phyloP scores from a whole-genome alignment of 768 basidiomycete species.

The Termitomyces sp. region DNA sequence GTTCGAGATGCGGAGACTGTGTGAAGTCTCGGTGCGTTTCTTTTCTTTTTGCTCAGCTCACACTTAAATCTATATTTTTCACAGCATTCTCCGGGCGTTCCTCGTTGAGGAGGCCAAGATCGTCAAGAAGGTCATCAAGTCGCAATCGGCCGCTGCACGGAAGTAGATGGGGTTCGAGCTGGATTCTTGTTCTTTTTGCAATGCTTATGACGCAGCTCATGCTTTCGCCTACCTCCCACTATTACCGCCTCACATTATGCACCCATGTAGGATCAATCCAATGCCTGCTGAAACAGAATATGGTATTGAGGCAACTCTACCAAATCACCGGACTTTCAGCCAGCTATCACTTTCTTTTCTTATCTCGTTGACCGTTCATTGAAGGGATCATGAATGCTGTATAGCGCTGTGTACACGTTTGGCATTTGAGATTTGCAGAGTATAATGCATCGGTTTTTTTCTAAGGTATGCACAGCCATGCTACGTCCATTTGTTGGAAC shows the following conservation, averaged over 20 bases:
- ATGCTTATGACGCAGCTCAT: slow-evolving; percentile 11
- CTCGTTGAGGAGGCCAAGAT: slow-evolving; percentile 99
- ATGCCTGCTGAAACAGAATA: slow-evolving; percentile 5
- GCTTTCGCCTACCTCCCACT: slow-evolving; percentile 13
- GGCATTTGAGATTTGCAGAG: too few relatives aligned
- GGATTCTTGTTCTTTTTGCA: slow-evolving; percentile 10
- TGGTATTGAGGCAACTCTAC: background rate
- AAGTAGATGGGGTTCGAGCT: slow-evolving; percentile 30
- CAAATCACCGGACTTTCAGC: too few relatives aligned
- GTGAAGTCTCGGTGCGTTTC: slow-evolving; percentile 84
- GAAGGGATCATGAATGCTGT: too few relatives aligned
- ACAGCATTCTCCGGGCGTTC: slow-evolving; percentile 95
- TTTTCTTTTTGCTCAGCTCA: background rate
- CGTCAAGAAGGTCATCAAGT: slow-evolving; percentile 99
- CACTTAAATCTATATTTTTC: slow-evolving; percentile 6
- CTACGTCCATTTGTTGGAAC: background rate
- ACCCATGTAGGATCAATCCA: slow-evolving; percentile 21
- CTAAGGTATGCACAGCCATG: too few relatives aligned
- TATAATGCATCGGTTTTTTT: too few relatives aligned
- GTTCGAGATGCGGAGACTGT: slow-evolving; percentile 94
- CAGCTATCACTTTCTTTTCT: too few relatives aligned
- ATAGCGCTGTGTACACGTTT: too few relatives aligned
- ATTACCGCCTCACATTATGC: slow-evolving; percentile 19
- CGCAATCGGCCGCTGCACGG: slow-evolving; percentile 45
- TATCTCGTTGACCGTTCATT: background rate